phyloP scores from a whole-genome alignment of 306 rosid species.

The Begonia peltatifolia region DNA sequence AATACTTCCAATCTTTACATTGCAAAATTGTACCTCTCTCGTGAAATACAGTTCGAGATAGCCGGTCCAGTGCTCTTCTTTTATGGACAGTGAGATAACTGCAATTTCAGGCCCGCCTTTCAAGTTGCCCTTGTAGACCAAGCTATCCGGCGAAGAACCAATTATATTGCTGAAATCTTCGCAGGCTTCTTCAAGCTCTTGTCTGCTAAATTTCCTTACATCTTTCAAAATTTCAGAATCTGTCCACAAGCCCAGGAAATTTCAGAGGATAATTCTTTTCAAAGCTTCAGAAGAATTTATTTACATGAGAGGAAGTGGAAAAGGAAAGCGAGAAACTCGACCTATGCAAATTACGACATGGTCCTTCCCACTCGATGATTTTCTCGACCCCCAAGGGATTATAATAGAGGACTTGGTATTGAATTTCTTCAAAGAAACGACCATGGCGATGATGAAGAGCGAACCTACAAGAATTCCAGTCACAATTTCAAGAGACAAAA shows the following conservation, averaged over 20 bases:
- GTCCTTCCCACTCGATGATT: conserved; percentile 67
- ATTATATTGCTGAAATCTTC: conserved; percentile 98
- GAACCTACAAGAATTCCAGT: conserved; percentile 70
- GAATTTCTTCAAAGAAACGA: conserved; percentile 52
- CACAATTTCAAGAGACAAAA: conserved; percentile 64
- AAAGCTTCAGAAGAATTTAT: conserved; percentile 14
- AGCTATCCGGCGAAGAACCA: conserved; percentile 93
- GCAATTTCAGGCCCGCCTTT: conserved; percentile 95
- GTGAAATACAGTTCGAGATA: conserved; percentile 86
- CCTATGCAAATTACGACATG: conserved; percentile 46
- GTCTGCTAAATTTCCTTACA: conserved; percentile 63
- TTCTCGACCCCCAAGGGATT: conserved; percentile 66
- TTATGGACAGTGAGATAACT: conserved; percentile 78
- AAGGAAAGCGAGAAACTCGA: conserved; percentile 16
- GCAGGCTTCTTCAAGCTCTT: conserved; percentile 93
- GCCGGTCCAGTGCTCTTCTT: conserved; percentile 86
- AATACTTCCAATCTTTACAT: background rate
- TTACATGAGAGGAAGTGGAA: background rate
- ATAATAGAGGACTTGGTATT: conserved; percentile 65
- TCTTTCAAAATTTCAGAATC: conserved; percentile 78
- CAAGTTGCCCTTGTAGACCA: conserved; percentile 88
- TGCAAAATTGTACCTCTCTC: conserved; percentile 46
- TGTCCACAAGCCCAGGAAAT: conserved; percentile 15
- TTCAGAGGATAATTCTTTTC: background rate
- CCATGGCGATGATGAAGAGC: conserved; percentile 45